Conservation (phyloP, 1,284 basidiomycete species). For the Austroboletus novae-zelandiae region DNA sequence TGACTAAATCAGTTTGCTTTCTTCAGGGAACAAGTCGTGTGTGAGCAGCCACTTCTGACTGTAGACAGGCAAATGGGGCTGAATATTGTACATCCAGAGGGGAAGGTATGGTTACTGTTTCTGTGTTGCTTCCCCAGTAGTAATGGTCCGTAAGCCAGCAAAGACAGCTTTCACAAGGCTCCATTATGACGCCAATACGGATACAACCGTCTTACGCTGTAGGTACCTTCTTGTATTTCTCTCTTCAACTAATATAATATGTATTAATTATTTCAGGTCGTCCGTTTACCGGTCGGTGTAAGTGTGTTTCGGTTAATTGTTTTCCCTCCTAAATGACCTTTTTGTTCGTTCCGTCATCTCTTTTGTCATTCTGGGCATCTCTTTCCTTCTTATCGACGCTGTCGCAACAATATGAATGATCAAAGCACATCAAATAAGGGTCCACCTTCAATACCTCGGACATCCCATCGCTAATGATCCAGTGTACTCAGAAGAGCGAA, state of each 20-base stretch:
- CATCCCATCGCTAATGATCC: slow-evolving; percentile 93
- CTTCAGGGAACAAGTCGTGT: slow-evolving; percentile 70
- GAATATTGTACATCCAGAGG: slow-evolving; percentile 92
- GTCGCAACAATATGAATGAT: slow-evolving; percentile 2
- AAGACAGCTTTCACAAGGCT: slow-evolving; percentile 89
- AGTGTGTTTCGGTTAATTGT: slow-evolving; percentile 28
- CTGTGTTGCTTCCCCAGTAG: background rate
- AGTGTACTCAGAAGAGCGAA: slow-evolving; percentile 74
- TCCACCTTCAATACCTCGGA: slow-evolving; percentile 95
- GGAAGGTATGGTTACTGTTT: slow-evolving; percentile 59
- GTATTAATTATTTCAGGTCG: slow-evolving; percentile 49
- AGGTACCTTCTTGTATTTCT: slow-evolving; percentile 27
- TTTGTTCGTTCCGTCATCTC: background rate
- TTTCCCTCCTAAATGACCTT: background rate
- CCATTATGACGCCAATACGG: slow-evolving; percentile 78
- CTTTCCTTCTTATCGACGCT: slow-evolving; percentile 3
- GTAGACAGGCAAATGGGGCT: slow-evolving; percentile 95
- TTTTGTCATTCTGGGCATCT: background rate
- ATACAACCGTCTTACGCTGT: slow-evolving; percentile 92
- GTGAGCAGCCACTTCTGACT: slow-evolving; percentile 87
- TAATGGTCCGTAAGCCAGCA: slow-evolving; percentile 54
- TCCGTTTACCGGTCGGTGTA: slow-evolving; percentile 87
- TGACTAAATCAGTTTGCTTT: background rate
- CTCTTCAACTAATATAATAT: slow-evolving; percentile 8
- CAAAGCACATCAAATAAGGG: slow-evolving; percentile 89